Base-by-base conservation (phyloP, 1,284 basidiomycete genomes). In the Tetrapyrgos nigripes region DNA sequence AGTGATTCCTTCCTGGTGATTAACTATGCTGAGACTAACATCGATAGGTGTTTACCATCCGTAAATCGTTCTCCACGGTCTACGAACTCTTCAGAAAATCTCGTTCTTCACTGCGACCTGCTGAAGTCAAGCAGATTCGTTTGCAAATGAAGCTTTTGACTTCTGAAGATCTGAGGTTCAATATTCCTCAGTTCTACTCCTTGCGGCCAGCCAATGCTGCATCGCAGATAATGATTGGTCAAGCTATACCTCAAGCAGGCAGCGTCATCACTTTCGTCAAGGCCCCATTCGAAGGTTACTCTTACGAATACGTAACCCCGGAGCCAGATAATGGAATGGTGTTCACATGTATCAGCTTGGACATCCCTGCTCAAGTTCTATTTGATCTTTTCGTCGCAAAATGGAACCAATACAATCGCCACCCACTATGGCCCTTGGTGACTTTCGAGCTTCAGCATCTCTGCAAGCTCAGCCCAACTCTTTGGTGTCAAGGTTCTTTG, bases 301-400 rank as follows among this genome's bases (percentile, higher is more conserved):
- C 37, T 17, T 40, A 40, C 37, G 37, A 40, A 40, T 40, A 40
- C 19, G 37, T 43, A n/a, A 27, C 43, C 5, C 8, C 19, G 24
- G 53, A 24, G n/a, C 46, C 40, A 27, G 24, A 23, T 21, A 43
- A 43, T n/a, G 23, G 23, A 11, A 47, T 55, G 5, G 11, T 11
- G 11, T 9, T 47, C 4, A 9, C 10, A 4, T 46, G 19, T 29
- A 6, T 13, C 27, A n/a, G 10, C 14, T 19, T 50, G 21, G 43
- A 27, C 6, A 13, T 47, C 17, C 44, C 53, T 6, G 23, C 31
- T 21, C 53, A 55, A 19, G 14, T 9, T 23, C 19, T 55, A 3
- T 55, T 55, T 43, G 53, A 55, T 9, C 23, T 10, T n/a, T 55
- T 55, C 44, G 46, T 55, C 43, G 10, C 21, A 10, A n/a, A 47